A percentile compares a stretch with the other conserved stretches of the same genome.
Conservation (phyloP, 108 stramenopile genomes). For the Fragilaria crotonensis region DNA sequence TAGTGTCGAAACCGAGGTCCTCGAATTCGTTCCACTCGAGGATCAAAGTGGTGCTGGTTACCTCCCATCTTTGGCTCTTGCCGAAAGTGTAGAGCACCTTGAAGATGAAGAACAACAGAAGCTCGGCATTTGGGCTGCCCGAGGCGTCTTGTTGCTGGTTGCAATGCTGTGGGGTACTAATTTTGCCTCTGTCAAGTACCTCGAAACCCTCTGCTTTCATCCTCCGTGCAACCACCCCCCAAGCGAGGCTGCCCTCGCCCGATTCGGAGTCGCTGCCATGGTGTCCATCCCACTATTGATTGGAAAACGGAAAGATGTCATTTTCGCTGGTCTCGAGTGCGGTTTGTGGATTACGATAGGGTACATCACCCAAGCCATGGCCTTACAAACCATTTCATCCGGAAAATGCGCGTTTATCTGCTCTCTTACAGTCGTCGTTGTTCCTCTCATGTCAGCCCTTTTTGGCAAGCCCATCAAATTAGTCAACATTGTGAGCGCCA, state of each 20-base stretch:
- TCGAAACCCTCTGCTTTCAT: conserved; percentile 24
- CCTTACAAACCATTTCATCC: conserved; percentile 13
- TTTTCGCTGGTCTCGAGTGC: conserved; percentile 27
- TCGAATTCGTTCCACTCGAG: too few relatives aligned
- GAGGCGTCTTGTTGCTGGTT: conserved; percentile 15
- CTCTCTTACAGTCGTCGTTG: conserved; percentile 55
- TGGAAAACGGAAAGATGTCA: conserved; percentile 22
- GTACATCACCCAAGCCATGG: conserved; percentile 28
- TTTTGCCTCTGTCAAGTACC: conserved; percentile 31
- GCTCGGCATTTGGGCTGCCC: conserved; percentile 21
- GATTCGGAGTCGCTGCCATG: conserved; percentile 26
- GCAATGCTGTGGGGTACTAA: conserved; percentile 33
- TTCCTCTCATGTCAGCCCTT: conserved; percentile 38
- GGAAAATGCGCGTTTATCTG: conserved; percentile 63
- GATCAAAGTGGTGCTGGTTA: too few relatives aligned
- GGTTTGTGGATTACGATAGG: conserved; percentile 32
- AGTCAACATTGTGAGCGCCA: conserved; percentile 11
- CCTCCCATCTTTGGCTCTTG: too few relatives aligned
- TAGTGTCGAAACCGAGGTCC: too few relatives aligned
- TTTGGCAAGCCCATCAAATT: conserved; percentile 20
- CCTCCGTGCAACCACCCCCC: conserved; percentile 26
- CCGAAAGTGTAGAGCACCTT: too few relatives aligned
- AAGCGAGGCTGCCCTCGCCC: conserved; percentile 21
- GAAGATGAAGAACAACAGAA: not conserved
- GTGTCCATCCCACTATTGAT: conserved; percentile 20